Conservation (phyloP, 768 basidiomycete genomes). For the Fomitopsis serialis region DNA sequence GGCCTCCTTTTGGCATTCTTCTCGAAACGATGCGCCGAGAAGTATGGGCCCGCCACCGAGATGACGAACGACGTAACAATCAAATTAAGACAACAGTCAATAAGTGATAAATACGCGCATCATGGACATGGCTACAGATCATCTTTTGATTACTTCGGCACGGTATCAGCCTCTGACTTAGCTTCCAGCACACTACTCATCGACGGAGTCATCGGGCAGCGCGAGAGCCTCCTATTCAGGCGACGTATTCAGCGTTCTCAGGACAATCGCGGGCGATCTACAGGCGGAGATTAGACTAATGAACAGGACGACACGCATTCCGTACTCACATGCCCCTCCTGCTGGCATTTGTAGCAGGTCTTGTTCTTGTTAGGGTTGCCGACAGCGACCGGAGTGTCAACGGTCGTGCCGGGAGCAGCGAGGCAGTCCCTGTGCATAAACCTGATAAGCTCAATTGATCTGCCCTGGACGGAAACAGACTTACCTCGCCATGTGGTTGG, state of each 20-base stretch:
- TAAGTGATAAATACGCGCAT: slow-evolving; percentile 5
- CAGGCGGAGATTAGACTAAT: neutral
- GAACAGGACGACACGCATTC: neutral
- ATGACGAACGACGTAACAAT: neutral
- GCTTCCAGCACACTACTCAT: neutral
- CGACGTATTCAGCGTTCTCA: slow-evolving; percentile 24
- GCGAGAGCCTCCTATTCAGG: slow-evolving; percentile 6
- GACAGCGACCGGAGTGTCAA: slow-evolving; percentile 39
- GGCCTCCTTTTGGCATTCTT: too few relatives aligned
- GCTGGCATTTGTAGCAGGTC: slow-evolving; percentile 86
- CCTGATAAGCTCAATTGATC: neutral
- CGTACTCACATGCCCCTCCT: slow-evolving; percentile 75
- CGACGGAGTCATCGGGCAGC: slow-evolving; percentile 5
- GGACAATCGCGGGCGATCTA: slow-evolving; percentile 32
- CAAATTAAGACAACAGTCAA: slow-evolving; percentile 5
- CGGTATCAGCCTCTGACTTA: neutral
- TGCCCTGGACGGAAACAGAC: slow-evolving; percentile 10
- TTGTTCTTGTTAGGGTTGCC: slow-evolving; percentile 57
- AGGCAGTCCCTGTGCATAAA: slow-evolving; percentile 63
- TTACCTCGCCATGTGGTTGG: slow-evolving; percentile 83
- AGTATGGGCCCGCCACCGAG: too few relatives aligned
- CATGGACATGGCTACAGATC: neutral
- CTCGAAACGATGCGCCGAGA: too few relatives aligned
- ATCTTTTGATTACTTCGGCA: neutral
- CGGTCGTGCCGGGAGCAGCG: slow-evolving; percentile 57